These are phyloP conservation scores for Colletotrichum sp. DNA, from an alignment of 2,329 filamentous ascomycete species.

Conservation along the genomic window DNA sequence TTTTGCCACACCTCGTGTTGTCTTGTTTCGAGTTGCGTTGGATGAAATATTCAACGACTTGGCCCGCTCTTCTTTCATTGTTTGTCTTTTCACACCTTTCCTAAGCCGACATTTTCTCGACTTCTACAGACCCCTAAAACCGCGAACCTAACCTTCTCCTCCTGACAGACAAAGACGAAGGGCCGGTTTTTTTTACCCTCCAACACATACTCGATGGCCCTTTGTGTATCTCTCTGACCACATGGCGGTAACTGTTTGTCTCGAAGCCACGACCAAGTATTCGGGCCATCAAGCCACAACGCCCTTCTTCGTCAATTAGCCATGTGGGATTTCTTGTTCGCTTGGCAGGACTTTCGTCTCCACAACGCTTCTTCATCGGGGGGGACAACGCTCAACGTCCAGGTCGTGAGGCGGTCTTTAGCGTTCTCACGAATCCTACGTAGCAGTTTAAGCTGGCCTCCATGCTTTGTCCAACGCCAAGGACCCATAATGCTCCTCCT, in stretches of 20 bases:
- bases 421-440: not conserved
- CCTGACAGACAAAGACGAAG: not conserved
- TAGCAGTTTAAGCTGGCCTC: not conserved
- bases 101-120: not conserved
- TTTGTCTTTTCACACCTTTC: not conserved
- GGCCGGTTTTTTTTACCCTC: not conserved
- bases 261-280: not conserved
- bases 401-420: not conserved
- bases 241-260: not conserved
- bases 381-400: not conserved
- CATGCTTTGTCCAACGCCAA: slow-evolving; percentile 2
- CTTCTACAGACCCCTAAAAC: not conserved
- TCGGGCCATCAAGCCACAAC: not conserved
- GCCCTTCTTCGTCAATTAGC: not conserved
- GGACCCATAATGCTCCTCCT: not conserved
- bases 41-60: not conserved
- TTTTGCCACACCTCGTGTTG: not conserved
- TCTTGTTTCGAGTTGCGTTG: not conserved
- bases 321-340: not conserved
- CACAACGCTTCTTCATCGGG: not conserved
- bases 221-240: not conserved
- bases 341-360: slow-evolving; percentile 7
- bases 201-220: not conserved
- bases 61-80: not conserved
- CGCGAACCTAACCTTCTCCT: not conserved